A percentile compares a stretch with the other conserved stretches of the same genome.
Conservation (phyloP, 306 rosid species). For the Cotoneaster glaucophyllus region DNA sequence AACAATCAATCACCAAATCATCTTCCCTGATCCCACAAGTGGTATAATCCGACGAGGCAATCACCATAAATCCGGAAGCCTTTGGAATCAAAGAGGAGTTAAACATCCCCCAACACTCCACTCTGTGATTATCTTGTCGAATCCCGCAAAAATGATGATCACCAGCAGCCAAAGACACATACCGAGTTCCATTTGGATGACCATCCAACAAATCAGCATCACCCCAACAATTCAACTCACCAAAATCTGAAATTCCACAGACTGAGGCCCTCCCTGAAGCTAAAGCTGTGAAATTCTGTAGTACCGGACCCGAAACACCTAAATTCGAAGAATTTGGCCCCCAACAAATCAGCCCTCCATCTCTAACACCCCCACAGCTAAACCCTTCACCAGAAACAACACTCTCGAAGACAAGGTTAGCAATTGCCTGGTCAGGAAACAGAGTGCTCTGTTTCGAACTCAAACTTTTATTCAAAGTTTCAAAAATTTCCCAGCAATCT, state of each 20-base stretch:
- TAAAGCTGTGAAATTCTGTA: slow-evolving; percentile 40
- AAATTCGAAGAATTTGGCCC: slow-evolving; percentile 55
- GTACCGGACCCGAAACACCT: slow-evolving; percentile 36
- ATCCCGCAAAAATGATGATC: slow-evolving; percentile 69
- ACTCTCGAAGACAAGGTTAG: slow-evolving; percentile 32
- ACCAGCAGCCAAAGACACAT: slow-evolving; percentile 57
- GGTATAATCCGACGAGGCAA: slow-evolving; percentile 73
- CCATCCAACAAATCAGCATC: slow-evolving; percentile 23
- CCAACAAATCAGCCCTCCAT: slow-evolving; percentile 79
- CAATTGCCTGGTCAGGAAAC: slow-evolving; percentile 36
- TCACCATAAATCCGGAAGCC: slow-evolving; percentile 60
- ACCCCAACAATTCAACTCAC: slow-evolving; percentile 73
- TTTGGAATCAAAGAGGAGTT: slow-evolving; percentile 62
- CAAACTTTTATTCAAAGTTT: slow-evolving; percentile 27
- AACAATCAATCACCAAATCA: slow-evolving; percentile 76
- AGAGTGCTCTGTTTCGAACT: slow-evolving; percentile 33
- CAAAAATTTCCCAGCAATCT: slow-evolving; percentile 73
- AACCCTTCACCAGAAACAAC: slow-evolving; percentile 84
- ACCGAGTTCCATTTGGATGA: slow-evolving; percentile 19
- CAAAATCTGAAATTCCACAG: slow-evolving; percentile 62
- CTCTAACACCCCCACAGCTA: slow-evolving; percentile 53
- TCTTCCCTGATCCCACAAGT: slow-evolving; percentile 87
- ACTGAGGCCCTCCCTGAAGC: slow-evolving; percentile 54
- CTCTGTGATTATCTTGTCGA: slow-evolving; percentile 61
- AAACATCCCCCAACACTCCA: slow-evolving; percentile 78